These are phyloP conservation scores for Amanita muscaria DNA, from an alignment of 768 basidiomycete genomes.

Conservation along the genomic window DNA sequence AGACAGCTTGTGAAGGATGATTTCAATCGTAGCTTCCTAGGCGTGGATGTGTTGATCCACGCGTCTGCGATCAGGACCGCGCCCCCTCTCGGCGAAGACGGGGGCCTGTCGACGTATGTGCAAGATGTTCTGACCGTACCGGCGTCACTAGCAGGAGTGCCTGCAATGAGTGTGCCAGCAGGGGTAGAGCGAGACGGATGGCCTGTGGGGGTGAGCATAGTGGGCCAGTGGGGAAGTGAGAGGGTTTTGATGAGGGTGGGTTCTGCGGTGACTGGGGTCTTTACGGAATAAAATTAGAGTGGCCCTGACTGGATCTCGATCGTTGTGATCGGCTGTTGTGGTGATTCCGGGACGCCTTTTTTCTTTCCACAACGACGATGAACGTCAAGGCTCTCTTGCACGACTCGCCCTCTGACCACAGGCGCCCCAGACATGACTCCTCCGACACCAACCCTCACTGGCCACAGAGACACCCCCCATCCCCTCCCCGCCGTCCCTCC, in stretches of 20 bases:
- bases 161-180: slow-evolving; percentile 66
- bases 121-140: slow-evolving; percentile 92
- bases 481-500: slow-evolving; percentile 14
- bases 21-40: slow-evolving; percentile 51
- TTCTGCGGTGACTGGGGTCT: not conserved
- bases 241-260: slow-evolving; percentile 49
- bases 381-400: slow-evolving; percentile 64
- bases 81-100: slow-evolving; percentile 36
- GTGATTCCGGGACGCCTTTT: slow-evolving; percentile 11
- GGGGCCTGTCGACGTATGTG: slow-evolving; percentile 53
- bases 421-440: slow-evolving; percentile 19
- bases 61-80: slow-evolving; percentile 85
- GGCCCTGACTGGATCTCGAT: slow-evolving; percentile 16
- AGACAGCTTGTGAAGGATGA: slow-evolving; percentile 65
- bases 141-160: slow-evolving; percentile 83
- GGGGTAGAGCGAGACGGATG: slow-evolving; percentile 48
- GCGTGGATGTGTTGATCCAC: slow-evolving; percentile 79
- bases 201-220: slow-evolving; percentile 78
- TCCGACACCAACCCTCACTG: slow-evolving; percentile 8
- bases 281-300: not conserved
- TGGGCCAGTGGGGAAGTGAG: slow-evolving; percentile 85
- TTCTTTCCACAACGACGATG: slow-evolving; percentile 29
- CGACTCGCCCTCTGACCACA: slow-evolving; percentile 52
- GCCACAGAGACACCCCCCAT: slow-evolving; percentile 6
- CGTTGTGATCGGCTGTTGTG: slow-evolving; percentile 17